phyloP scores from a whole-genome alignment of 306 rosid species.

The Prunus dulcis region DNA sequence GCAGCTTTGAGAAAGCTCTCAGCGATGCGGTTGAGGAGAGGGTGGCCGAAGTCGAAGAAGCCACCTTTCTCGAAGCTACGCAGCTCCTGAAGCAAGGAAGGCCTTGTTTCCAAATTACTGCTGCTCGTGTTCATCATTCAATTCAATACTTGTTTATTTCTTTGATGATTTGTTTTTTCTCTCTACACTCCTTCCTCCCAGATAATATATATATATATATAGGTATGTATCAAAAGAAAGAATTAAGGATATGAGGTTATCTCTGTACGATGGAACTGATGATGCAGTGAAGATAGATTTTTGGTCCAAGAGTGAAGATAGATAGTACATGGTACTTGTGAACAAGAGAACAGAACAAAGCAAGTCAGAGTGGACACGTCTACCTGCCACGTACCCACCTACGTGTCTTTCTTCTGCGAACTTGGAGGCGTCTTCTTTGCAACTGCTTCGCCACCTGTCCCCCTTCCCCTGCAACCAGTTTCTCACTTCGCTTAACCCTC shows the following conservation, averaged over 20 bases:
- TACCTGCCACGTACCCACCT: slow-evolving; percentile 16
- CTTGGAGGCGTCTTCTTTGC: slow-evolving; percentile 20
- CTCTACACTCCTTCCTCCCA: no score
- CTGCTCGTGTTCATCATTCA: slow-evolving; percentile 23
- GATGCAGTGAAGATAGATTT: background rate
- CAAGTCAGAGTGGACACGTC: background rate
- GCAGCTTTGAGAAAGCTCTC: slow-evolving; percentile 81
- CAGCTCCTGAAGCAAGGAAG: slow-evolving; percentile 57
- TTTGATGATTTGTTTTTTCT: background rate
- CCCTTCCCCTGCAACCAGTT: background rate
- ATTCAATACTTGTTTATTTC: background rate
- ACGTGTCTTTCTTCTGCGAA: slow-evolving; percentile 17
- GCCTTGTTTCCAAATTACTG: slow-evolving; percentile 35
- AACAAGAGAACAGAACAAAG: background rate
- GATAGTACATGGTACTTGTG: background rate
- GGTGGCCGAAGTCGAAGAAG: slow-evolving; percentile 81
- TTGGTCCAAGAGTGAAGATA: no score
- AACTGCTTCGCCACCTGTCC: slow-evolving; percentile 24
- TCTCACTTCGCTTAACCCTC: background rate
- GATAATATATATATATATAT: no score
- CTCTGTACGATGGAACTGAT: background rate
- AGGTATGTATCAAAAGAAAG: no score
- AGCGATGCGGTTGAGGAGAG: slow-evolving; percentile 84
- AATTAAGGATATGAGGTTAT: background rate
- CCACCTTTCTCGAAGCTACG: slow-evolving; percentile 47